Percentiles rank a stretch among this genome's conserved stretches.
These are phyloP conservation scores for Serendipita sp. DNA, from an alignment of 768 basidiomycete species.

Conservation along the genomic window DNA sequence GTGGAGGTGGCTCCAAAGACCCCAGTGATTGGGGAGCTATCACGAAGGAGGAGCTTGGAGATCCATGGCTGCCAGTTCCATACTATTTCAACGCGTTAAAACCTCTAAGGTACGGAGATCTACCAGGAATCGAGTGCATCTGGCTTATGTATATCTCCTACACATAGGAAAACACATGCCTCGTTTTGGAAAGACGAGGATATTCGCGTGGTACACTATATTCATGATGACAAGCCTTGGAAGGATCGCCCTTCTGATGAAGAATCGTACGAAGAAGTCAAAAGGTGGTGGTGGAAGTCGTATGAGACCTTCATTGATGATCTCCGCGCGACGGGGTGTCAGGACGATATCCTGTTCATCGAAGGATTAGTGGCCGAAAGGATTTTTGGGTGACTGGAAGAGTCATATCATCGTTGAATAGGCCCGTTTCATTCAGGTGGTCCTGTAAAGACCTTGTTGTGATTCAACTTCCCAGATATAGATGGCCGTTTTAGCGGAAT, in stretches of 20 bases:
- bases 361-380: not conserved
- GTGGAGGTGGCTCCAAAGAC: slow-evolving; percentile 23
- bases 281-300: slow-evolving; percentile 72
- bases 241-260: slow-evolving; percentile 30
- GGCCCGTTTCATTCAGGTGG: no score
- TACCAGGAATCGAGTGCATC: not conserved
- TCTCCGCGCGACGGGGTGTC: not conserved
- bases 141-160: no score
- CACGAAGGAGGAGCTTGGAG: slow-evolving; percentile 5
- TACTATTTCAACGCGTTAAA: slow-evolving; percentile 92
- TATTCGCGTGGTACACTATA: slow-evolving; percentile 77
- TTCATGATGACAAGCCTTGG: slow-evolving; percentile 82
- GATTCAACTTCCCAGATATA: no score
- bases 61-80: slow-evolving; percentile 58
- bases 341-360: not conserved
- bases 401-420: not conserved
- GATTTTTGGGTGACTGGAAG: not conserved
- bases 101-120: slow-evolving; percentile 37
- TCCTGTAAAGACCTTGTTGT: no score
- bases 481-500: no score
- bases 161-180: slow-evolving; percentile 36
- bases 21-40: slow-evolving; percentile 15
- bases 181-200: slow-evolving; percentile 73
- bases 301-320: slow-evolving; percentile 28
- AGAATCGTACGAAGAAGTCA: slow-evolving; percentile 34